Evolutionary conservation across 23 red algal species (phyloP), one percentile per base, ranked within the genome.

Genomic region (Agarophyton chilense): DNA sequence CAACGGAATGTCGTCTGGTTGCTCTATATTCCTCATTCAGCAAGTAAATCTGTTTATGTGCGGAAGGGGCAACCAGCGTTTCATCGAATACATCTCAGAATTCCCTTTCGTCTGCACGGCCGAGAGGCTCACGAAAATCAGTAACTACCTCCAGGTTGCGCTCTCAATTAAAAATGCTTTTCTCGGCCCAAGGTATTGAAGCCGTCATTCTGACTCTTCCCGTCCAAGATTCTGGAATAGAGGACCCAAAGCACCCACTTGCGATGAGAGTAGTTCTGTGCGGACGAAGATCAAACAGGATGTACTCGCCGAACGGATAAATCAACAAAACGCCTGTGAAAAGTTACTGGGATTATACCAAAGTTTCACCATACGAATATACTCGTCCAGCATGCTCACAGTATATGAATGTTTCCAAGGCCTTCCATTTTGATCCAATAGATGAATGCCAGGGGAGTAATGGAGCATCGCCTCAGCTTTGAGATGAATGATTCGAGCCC

Each of bases 381-480:
- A 74, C 43, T 74, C 68, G 36, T 74, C 68, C 16, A 74, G 68
- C 68, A 74, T 74, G 33, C 68, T 74, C 68, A 74, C 68, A 29
- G 68, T 74, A 39, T 74, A 74, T 1, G 68, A 47, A 29, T 49
- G 68, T 29, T 74, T 74, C 68, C 68, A 74, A 74, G 68, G 39
- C 4, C n/a, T 74, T 9, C 68, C 68, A 47, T 74, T 47, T 47
- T 74, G 40, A 74, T 74, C 68, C 4, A 74, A 21, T 0, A 74
- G 68, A 43, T 39, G 38, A 74, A 74, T 74, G 5, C 68, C 24
- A 9, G 68, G 68, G 1, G 68, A 74, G 21, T 74, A 74, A 4
- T 74, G 68, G 24, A 74, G 68, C 68, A 74, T 42, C 1, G 68
- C 19, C 21, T 74, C 40, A 46, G 25, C 43, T 74, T 74, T 74